These are phyloP conservation scores for Lipomyces oligophaga DNA, from an alignment of 805 yeast species.

Conservation along the genomic window DNA sequence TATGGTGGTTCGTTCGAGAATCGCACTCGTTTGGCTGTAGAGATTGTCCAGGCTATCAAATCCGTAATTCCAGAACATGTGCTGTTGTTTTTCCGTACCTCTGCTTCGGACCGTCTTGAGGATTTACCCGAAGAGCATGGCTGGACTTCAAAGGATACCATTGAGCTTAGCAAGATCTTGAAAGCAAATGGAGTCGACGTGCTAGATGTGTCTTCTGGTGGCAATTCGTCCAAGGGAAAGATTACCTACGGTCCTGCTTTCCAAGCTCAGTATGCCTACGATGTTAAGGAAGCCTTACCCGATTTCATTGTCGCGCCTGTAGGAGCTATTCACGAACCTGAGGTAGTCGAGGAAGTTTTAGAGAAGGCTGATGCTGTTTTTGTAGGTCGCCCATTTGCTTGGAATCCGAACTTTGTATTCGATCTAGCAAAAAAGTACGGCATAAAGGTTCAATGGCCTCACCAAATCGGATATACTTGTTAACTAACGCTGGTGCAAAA, in stretches of 20 bases:
- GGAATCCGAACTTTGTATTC: constrained; percentile 50
- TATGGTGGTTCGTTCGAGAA: constrained; percentile 64
- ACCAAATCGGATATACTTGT: constrained; percentile 33
- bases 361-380: constrained; percentile 48
- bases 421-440: constrained; percentile 50
- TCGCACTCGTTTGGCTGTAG: constrained; percentile 49
- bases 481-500: too few species aligned
- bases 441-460: constrained; percentile 42
- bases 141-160: constrained; percentile 48
- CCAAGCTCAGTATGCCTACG: constrained; percentile 43
- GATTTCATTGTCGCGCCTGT: constrained; percentile 47
- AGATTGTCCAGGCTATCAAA: constrained; percentile 47
- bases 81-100: constrained; percentile 49
- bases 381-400: constrained; percentile 47
- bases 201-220: constrained; percentile 56
- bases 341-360: constrained; percentile 42
- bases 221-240: constrained; percentile 39
- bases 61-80: constrained; percentile 41
- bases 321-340: constrained; percentile 43
- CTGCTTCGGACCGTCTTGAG: constrained; percentile 44
- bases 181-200: constrained; percentile 44
- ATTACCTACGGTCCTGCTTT: constrained; percentile 38
- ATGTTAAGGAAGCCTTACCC: constrained; percentile 46
- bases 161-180: constrained; percentile 29
- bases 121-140: constrained; percentile 24